A percentile compares a stretch with the other conserved stretches of the same genome.
Evolutionary conservation across 148 eudicot species (phyloP).

Genomic region (Chenopodium album): DNA sequence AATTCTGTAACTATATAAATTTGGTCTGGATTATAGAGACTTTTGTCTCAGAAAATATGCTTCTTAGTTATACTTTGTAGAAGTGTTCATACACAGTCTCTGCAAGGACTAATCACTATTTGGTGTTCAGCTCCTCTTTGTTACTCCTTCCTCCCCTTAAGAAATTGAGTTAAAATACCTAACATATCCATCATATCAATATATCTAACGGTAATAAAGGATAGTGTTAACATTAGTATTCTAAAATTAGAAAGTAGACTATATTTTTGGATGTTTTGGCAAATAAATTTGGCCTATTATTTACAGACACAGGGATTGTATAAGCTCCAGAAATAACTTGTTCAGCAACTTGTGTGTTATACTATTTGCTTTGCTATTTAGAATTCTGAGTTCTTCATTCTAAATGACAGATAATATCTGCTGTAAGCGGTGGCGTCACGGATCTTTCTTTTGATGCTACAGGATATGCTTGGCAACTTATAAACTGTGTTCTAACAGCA

Average conservation of each 20-base stretch:
- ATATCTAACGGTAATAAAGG: too few relatives aligned
- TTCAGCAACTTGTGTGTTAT: neutral
- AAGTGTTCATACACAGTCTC: neutral
- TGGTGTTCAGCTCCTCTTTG: neutral
- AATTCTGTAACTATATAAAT: too few relatives aligned
- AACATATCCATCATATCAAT: neutral
- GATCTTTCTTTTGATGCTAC: slow-evolving; percentile 63
- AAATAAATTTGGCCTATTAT: too few relatives aligned
- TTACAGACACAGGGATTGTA: neutral
- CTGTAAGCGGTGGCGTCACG: slow-evolving; percentile 71
- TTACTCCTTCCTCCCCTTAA: neutral
- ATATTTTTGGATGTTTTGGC: too few relatives aligned
- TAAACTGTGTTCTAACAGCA: slow-evolving; percentile 75
- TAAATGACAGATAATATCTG: slow-evolving; percentile 65
- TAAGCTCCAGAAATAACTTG: neutral
- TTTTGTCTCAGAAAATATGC: neutral
- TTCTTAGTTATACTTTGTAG: neutral
- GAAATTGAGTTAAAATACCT: neutral
- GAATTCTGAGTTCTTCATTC: neutral
- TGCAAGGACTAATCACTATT: neutral
- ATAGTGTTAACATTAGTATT: neutral
- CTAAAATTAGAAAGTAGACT: neutral
- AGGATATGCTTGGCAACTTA: slow-evolving; percentile 77
- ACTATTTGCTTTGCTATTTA: neutral
- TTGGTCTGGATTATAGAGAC: neutral